phyloP scores from a whole-genome alignment of 345 rosid species.

The Citrus australasica region DNA sequence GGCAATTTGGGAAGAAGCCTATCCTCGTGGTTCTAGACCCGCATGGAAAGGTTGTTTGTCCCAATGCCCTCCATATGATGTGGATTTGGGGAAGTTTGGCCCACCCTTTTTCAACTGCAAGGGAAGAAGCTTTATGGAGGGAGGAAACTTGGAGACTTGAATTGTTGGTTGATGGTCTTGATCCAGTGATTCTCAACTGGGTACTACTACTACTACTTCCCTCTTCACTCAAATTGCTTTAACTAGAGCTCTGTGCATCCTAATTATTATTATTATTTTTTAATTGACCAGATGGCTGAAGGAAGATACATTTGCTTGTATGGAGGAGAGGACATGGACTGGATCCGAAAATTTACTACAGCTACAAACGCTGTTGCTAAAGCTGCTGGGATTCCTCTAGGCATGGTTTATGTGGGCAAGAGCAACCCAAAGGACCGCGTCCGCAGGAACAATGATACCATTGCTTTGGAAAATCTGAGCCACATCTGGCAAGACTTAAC shows the following conservation, averaged over 20 bases:
- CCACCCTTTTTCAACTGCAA: conserved; percentile 62
- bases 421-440: conserved; percentile 53
- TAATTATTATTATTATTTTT: neutral
- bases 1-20: conserved; percentile 69
- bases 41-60: conserved; percentile 65
- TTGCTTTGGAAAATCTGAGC: conserved; percentile 40
- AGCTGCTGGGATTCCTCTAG: conserved; percentile 37
- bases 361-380: conserved; percentile 31
- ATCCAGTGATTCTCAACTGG: conserved; percentile 42
- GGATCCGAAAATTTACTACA: conserved; percentile 54
- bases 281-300: conserved; percentile 32
- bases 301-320: conserved; percentile 60
- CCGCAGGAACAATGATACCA: conserved; percentile 29
- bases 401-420: conserved; percentile 71
- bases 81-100: conserved; percentile 79
- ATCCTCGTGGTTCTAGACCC: conserved; percentile 73
- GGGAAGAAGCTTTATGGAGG: conserved; percentile 61
- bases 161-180: conserved; percentile 48
- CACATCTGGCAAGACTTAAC: conserved; percentile 34
- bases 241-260: no score
- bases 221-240: neutral
- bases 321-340: conserved; percentile 74
- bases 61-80: conserved; percentile 81
- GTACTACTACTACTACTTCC: conserved; percentile 29
- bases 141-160: conserved; percentile 60